Evolutionary conservation across 2,329 filamentous ascomycete species (phyloP).

Genomic region (Thelonectria rubi): DNA sequence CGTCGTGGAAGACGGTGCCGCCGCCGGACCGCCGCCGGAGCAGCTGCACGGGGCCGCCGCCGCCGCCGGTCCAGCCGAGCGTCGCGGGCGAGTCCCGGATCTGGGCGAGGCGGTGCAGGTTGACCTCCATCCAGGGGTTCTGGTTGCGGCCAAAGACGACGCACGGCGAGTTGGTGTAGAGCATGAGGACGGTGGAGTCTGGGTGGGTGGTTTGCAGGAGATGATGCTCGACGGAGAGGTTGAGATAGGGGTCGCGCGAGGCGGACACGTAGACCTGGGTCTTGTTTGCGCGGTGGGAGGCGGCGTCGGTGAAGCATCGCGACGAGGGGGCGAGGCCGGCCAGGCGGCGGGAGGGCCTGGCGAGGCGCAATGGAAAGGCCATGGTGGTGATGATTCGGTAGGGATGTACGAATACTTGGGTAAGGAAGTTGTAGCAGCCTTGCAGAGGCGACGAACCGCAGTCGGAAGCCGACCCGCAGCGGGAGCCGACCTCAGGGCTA

Average conservation of each 20-base stretch:
- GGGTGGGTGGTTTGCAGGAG: conserved; percentile 78
- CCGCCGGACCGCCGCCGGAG: conserved; percentile 89
- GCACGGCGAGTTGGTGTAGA: conserved; percentile 88
- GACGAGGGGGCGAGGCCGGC: conserved; percentile 24
- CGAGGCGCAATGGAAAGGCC: conserved; percentile 22
- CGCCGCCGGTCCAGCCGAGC: conserved; percentile 39
- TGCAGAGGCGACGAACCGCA: conserved; percentile 32
- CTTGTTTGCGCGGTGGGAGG: conserved; percentile 55
- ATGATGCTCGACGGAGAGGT: conserved; percentile 93
- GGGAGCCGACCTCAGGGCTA: conserved; percentile 16
- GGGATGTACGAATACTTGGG: too few species aligned
- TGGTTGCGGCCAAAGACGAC: conserved; percentile 95
- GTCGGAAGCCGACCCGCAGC: conserved; percentile 8
- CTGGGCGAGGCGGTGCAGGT: conserved; percentile 68
- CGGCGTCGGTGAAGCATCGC: conserved; percentile 50
- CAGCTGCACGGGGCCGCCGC: conserved; percentile 58
- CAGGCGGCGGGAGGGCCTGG: conserved; percentile 13
- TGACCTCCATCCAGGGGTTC: conserved; percentile 95
- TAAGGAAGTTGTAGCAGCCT: too few species aligned
- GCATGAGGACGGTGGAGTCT: conserved; percentile 80
- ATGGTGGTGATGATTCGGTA: conserved; percentile 17
- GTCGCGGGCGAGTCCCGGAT: conserved; percentile 34
- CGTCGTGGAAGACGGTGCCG: conserved; percentile 93
- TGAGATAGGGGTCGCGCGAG: conserved; percentile 80
- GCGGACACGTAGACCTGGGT: conserved; percentile 77